A percentile compares a stretch with the other conserved stretches of the same genome.
Evolutionary conservation across 306 rosid genomes (phyloP).

Genomic region (Dalbergia cochinchinensis): DNA sequence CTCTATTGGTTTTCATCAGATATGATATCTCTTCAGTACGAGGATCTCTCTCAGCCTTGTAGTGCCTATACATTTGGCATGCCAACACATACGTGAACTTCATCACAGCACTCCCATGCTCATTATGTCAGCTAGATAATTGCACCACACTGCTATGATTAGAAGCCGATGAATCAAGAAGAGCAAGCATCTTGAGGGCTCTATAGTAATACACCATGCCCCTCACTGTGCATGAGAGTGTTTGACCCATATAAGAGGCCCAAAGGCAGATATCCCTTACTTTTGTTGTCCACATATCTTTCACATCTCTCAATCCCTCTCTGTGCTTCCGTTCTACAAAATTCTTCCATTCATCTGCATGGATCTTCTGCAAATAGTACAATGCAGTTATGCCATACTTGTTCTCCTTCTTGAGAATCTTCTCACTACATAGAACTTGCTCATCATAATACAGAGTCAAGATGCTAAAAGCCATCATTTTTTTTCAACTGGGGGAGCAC

Average conservation of each 20-base stretch:
- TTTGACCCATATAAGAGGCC: constrained; percentile 95
- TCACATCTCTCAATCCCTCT: constrained; percentile 74
- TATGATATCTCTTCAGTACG: constrained; percentile 87
- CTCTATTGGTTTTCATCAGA: constrained; percentile 85
- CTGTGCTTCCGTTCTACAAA: constrained; percentile 88
- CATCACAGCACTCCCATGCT: constrained; percentile 83
- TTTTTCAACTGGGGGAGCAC: constrained; percentile 85
- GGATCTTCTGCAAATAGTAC: constrained; percentile 89
- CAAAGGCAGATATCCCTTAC: constrained; percentile 79
- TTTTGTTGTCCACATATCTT: constrained; percentile 67
- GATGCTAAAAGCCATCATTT: constrained; percentile 92
- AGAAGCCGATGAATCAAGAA: constrained; percentile 71
- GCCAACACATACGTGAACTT: constrained; percentile 91
- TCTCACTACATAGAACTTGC: constrained; percentile 75
- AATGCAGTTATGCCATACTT: constrained; percentile 89
- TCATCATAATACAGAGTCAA: constrained; percentile 93
- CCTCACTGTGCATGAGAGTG: constrained; percentile 88
- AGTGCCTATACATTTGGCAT: constrained; percentile 86
- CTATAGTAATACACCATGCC: constrained; percentile 97
- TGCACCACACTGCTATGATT: constrained; percentile 61
- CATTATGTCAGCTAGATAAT: constrained; percentile 68
- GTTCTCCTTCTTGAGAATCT: constrained; percentile 70
- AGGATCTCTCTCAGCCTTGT: constrained; percentile 71
- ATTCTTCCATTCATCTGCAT: constrained; percentile 90
- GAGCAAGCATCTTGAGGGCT: constrained; percentile 87